Conservation (phyloP, 768 basidiomycete genomes). For the Tubosaeta sp. region DNA sequence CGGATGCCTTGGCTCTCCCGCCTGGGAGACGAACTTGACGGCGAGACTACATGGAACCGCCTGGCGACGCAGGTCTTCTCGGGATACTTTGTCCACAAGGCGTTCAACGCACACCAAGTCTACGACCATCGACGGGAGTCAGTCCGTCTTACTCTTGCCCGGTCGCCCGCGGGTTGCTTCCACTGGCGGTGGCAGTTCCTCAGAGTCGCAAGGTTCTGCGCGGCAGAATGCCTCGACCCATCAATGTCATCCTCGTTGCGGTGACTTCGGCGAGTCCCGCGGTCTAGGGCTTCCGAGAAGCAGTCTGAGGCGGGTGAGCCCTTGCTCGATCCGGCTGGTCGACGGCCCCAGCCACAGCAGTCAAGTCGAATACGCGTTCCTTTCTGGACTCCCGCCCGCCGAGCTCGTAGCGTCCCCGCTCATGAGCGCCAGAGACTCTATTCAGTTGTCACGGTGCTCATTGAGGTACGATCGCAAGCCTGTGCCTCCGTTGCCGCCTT, state of each 20-base stretch:
- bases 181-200: neutral
- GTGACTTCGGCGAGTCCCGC: constrained; percentile 7
- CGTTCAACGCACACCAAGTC: constrained; percentile 10
- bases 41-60: constrained; percentile 9
- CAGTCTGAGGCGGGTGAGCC: constrained; percentile 10
- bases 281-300: neutral
- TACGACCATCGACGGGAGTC: constrained; percentile 1
- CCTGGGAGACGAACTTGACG: constrained; percentile 26
- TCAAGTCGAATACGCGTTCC: constrained; percentile 21
- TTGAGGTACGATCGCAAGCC: constrained; percentile 14
- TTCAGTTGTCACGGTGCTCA: constrained; percentile 23
- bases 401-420: constrained; percentile 18
- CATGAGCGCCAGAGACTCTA: constrained; percentile 23
- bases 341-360: constrained; percentile 7
- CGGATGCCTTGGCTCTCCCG: constrained; percentile 30
- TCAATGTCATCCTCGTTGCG: neutral
- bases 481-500: constrained; percentile 16
- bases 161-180: neutral
- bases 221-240: constrained; percentile 3
- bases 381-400: constrained; percentile 21
- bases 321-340: constrained; percentile 26
- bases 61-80: constrained; percentile 7
- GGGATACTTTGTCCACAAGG: constrained; percentile 5
- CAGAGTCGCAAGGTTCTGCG: neutral
- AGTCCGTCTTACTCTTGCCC: neutral